Conservation (phyloP, 306 rosid genomes). For the Comarum palustre region DNA sequence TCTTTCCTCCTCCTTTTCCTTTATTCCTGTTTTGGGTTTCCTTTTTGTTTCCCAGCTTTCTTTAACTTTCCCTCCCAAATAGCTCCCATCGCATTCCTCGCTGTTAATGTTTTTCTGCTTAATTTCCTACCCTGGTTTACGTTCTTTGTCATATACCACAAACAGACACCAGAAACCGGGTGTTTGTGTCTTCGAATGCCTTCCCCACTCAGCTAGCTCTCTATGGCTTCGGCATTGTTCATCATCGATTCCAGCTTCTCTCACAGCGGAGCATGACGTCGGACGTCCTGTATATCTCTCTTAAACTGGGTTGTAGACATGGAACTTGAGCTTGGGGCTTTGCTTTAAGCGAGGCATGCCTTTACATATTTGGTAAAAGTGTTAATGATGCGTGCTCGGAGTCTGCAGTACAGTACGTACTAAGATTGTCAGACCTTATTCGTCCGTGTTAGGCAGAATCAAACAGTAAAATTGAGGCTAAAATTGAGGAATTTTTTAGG, state of each 20-base stretch:
- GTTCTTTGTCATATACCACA: not conserved
- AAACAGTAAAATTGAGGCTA: conserved; percentile 39
- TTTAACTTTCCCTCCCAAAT: conserved; percentile 37
- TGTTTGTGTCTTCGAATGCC: not conserved
- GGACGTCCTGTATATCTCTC: conserved; percentile 16
- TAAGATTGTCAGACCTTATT: conserved; percentile 30
- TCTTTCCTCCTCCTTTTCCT: conserved; percentile 45
- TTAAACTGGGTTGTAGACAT: conserved; percentile 30
- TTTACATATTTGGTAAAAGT: conserved; percentile 27
- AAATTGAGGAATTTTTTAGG: too few species aligned
- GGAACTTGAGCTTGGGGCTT: conserved; percentile 32
- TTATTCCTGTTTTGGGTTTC: conserved; percentile 47
- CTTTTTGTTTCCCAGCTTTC: conserved; percentile 58
- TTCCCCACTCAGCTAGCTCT: not conserved
- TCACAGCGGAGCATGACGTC: conserved; percentile 6
- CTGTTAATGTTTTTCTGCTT: conserved; percentile 13
- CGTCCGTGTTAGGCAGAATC: conserved; percentile 8
- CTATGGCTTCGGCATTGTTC: not conserved
- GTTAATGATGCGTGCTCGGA: conserved; percentile 7
- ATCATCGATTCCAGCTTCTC: not conserved
- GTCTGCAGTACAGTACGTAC: not conserved
- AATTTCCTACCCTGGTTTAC: not conserved
- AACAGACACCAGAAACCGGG: not conserved
- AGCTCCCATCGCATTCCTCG: conserved; percentile 27
- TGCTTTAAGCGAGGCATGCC: conserved; percentile 36